Evolutionary conservation across 2,329 filamentous ascomycete genomes (phyloP), one percentile per base, ranked within the genome.

Genomic region (Alternaria infectoria): DNA sequence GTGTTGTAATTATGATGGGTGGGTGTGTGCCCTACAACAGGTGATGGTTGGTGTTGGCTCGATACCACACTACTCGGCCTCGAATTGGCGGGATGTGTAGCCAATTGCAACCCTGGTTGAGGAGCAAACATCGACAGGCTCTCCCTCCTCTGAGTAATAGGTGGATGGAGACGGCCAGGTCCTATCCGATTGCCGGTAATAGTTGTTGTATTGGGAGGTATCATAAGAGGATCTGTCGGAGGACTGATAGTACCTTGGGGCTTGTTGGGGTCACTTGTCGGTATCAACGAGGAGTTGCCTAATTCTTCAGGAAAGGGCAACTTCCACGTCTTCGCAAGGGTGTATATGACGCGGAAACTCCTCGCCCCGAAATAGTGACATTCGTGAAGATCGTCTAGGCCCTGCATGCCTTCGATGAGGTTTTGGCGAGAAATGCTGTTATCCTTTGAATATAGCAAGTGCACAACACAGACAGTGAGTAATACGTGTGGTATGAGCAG

Each of bases 321-420:
- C 26, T 80, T 77, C 83, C 83, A 84, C 28, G 80, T 81, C 36
- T 75, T 76, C 2, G 82, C 77, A 17, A 84, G 69, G 9, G 78
- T 74, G 26, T 80, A 72, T 25, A 84, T 76, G 60, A 84, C 82
- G 25, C 81, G 78, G 46, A 83, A 78, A 26, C 79, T 80, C 26
- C 82, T 78, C 10, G 75, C 78, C 6, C 79, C 81, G 61, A 83
- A 84, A 44, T 77, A 77, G 57, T 83, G 81, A 61, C 82, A 83
- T 44, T 77, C 69, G 15, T 81, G 81, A 54, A 83, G 72, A 15
- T 80, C 79, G 36, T 82, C 77, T 5, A 84, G 68, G 25, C 80
- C 81, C 54, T 79, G 73, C n/a, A 84, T 68, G 8, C 77, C 78
- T 64, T 83, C 81, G 8, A 78, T 75, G 3, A 84, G 76, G 56